phyloP scores from a whole-genome alignment of 352 stramenopile species.

The Phytophthora hibernalis region DNA sequence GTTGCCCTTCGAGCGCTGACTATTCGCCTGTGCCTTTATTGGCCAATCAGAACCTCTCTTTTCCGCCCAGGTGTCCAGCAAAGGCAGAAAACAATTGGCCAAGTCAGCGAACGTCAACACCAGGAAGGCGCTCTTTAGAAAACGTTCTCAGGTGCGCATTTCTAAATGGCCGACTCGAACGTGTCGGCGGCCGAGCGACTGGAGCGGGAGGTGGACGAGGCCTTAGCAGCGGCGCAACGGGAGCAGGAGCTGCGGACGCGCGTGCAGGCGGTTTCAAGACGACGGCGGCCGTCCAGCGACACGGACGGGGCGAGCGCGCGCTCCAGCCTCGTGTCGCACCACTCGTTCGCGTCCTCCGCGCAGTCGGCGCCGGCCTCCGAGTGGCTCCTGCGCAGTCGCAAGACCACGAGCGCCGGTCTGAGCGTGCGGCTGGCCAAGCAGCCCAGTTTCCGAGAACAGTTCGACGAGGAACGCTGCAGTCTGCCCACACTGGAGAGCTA shows the following conservation, averaged over 20 bases:
- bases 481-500: slow-evolving; percentile 59
- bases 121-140: neutral
- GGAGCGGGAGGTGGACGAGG: slow-evolving; percentile 22
- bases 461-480: slow-evolving; percentile 64
- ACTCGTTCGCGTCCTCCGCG: slow-evolving; percentile 45
- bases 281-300: slow-evolving; percentile 49
- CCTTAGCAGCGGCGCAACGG: slow-evolving; percentile 26
- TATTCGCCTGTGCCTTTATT: neutral
- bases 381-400: slow-evolving; percentile 30
- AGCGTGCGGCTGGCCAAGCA: slow-evolving; percentile 45
- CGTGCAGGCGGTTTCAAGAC: slow-evolving; percentile 56
- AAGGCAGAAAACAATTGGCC: too few relatives aligned
- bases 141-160: slow-evolving; percentile 1
- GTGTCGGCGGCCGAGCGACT: slow-evolving; percentile 3
- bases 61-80: too few relatives aligned
- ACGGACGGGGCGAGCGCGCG: slow-evolving; percentile 29
- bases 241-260: slow-evolving; percentile 46
- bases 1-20: neutral
- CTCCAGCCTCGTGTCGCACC: slow-evolving; percentile 51
- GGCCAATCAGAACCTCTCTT: neutral
- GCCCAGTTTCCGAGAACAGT: slow-evolving; percentile 52
- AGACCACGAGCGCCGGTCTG: neutral
- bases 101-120: neutral
- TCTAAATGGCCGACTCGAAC: slow-evolving; percentile 10
- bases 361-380: slow-evolving; percentile 28